Base-by-base conservation (phyloP, 1,139 yeast species). In the Yamadazyma triangularis region DNA sequence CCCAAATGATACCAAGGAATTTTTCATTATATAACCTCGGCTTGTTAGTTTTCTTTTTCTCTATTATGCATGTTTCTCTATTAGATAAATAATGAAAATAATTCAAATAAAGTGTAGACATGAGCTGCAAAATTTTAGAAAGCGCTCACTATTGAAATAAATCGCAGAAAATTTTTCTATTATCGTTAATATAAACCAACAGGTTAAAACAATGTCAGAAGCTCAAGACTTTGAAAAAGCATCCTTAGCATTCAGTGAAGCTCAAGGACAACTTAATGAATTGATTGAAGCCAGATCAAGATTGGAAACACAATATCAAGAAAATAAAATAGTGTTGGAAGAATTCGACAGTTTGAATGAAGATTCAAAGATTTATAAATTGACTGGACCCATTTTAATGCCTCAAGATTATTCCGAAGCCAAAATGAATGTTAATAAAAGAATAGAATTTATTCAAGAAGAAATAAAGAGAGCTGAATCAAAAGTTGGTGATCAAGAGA, bases 341-440 rank as follows among this genome's bases (percentile, higher is more conserved):
- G 97, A 91, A 57, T 84, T 91, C 48, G 73, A 69, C 13, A 56
- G 60, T 31, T 60, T 88, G 40, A 66, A 75, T 41, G 77, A 70
- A 28, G 63, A 59, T 25, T 71, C 93, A 12, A 84, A 83, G 46
- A 80, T 91, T 23, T 91, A 77, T 62, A 91, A 91, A 57, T 70
- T 89, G 42, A 84, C 91, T 13, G 98, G 98, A 1, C 95, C 96
- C 8, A 88, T 89, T 6, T 68, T 91, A 39, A 68, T 91, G 39
- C 96, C 96, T 2, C 96, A 89, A 51, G 95, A 88, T 33, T 75
- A 73, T 41, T 56, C 56, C 10, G 97, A 91, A 55, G 95, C 97
- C 22, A 75, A 77, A 44, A 47, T 73, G 49, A 91, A 89, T 50
- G 96, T 91, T 23, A 73, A 70, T 20, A 91, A 89, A 56, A 80